Evolutionary conservation across 1,139 yeast species (phyloP).

Genomic region (Candida mesenterica): DNA sequence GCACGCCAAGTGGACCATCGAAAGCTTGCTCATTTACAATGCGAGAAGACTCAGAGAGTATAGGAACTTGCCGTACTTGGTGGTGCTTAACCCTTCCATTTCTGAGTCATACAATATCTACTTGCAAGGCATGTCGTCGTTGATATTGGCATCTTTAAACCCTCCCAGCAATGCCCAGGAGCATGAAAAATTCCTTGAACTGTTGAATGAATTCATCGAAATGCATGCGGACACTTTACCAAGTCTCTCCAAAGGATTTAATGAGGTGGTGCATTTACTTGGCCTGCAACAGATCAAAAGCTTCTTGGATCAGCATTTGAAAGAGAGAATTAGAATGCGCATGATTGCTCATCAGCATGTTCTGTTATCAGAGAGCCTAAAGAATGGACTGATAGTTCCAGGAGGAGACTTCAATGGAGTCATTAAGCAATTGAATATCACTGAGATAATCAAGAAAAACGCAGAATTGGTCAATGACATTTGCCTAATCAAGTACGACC

Average conservation of each 20-base stretch:
- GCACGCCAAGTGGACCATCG: slow-evolving; percentile 44
- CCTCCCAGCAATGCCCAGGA: slow-evolving; percentile 50
- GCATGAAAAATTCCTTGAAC: slow-evolving; percentile 48
- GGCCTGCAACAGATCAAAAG: slow-evolving; percentile 49
- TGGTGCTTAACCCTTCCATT: slow-evolving; percentile 83
- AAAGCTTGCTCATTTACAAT: slow-evolving; percentile 40
- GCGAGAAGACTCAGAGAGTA: slow-evolving; percentile 64
- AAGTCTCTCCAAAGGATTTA: slow-evolving; percentile 75
- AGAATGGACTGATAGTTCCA: slow-evolving; percentile 15
- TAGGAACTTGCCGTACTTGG: slow-evolving; percentile 75
- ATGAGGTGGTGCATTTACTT: slow-evolving; percentile 62
- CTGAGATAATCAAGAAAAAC: slow-evolving; percentile 58
- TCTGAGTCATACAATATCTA: slow-evolving; percentile 78
- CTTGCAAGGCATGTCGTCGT: slow-evolving; percentile 63
- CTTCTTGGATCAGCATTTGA: slow-evolving; percentile 74
- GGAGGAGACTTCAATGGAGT: slow-evolving; percentile 65
- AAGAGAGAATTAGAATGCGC: slow-evolving; percentile 83
- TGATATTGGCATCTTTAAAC: slow-evolving; percentile 44
- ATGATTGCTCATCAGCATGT: slow-evolving; percentile 84
- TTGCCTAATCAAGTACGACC: slow-evolving; percentile 78
- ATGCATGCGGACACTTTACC: slow-evolving; percentile 84
- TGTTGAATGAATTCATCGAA: slow-evolving; percentile 60
- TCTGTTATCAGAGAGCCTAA: slow-evolving; percentile 23
- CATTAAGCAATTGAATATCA: slow-evolving; percentile 60
- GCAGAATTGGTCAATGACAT: slow-evolving; percentile 79